These are phyloP conservation scores for Trichopus zeylanicus DNA, from an alignment of 116 monocot genomes.

Conservation along the genomic window DNA sequence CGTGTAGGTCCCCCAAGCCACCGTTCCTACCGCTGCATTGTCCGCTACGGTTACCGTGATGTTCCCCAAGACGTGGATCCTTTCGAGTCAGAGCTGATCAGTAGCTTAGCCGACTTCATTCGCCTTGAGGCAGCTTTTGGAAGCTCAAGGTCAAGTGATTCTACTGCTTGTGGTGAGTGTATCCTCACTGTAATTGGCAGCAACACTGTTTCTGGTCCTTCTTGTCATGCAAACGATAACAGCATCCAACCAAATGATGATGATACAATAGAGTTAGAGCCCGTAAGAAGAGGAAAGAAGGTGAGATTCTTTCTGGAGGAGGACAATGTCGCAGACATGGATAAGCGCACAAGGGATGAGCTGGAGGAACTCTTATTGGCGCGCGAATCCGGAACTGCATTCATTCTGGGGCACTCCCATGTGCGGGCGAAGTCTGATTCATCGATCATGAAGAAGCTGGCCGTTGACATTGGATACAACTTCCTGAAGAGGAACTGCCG, in stretches of 20 bases:
- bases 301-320: constrained; percentile 49
- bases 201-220: constrained; percentile 21
- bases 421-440: constrained; percentile 73
- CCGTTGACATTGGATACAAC: constrained; percentile 64
- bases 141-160: background rate
- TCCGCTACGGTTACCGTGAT: constrained; percentile 86
- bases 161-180: constrained; percentile 5
- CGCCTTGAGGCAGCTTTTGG: constrained; percentile 23
- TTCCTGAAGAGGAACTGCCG: constrained; percentile 83
- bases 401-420: constrained; percentile 83
- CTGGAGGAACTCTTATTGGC: constrained; percentile 55
- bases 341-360: constrained; percentile 38
- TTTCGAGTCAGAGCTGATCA: constrained; percentile 67
- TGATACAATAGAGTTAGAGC: constrained; percentile 9
- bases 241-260: too few species aligned
- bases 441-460: constrained; percentile 52
- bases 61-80: constrained; percentile 81
- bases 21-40: constrained; percentile 86
- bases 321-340: constrained; percentile 10
- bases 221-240: too few species aligned
- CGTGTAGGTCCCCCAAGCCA: constrained; percentile 64
- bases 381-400: constrained; percentile 57
- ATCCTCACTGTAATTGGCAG: constrained; percentile 39
- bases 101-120: constrained; percentile 63
- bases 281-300: constrained; percentile 11